Evolutionary conservation across 176 grass and related monocot species (phyloP).

Genomic region (Echinochloa phyllopogon): DNA sequence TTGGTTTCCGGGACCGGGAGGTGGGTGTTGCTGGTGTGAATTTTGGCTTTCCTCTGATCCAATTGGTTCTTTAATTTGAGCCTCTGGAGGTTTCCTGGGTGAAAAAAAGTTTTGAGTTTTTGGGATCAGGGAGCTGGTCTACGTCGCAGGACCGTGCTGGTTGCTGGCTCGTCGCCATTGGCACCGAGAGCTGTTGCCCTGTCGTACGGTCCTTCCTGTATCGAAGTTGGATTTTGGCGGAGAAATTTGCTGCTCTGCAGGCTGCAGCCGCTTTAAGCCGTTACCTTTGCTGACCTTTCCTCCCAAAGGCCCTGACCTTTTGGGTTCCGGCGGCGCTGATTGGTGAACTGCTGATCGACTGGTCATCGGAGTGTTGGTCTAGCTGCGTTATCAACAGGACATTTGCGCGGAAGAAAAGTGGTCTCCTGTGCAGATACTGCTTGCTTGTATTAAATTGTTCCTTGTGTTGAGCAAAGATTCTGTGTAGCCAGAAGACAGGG

Average conservation of each 20-base stretch:
- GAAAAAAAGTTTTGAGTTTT: background rate
- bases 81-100: background rate
- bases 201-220: background rate
- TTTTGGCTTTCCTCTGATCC: conserved; percentile 27
- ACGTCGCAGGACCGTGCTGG: background rate
- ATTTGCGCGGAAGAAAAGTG: conserved; percentile 32
- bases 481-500: conserved; percentile 31
- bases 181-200: background rate
- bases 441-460: conserved; percentile 24
- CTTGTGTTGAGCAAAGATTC: conserved; percentile 39
- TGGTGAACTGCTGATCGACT: conserved; percentile 39
- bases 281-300: conserved; percentile 32
- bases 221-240: conserved; percentile 10
- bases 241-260: conserved; percentile 25
- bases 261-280: conserved; percentile 23
- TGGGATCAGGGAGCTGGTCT: background rate
- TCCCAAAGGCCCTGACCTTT: conserved; percentile 41
- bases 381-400: conserved; percentile 24
- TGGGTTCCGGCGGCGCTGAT: conserved; percentile 23
- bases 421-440: conserved; percentile 39
- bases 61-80: conserved; percentile 25
- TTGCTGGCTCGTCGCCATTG: conserved; percentile 27
- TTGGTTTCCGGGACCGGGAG: background rate
- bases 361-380: background rate
- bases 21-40: background rate